phyloP scores from a whole-genome alignment of 768 basidiomycete genomes.

The Leccinum sublutescens region DNA sequence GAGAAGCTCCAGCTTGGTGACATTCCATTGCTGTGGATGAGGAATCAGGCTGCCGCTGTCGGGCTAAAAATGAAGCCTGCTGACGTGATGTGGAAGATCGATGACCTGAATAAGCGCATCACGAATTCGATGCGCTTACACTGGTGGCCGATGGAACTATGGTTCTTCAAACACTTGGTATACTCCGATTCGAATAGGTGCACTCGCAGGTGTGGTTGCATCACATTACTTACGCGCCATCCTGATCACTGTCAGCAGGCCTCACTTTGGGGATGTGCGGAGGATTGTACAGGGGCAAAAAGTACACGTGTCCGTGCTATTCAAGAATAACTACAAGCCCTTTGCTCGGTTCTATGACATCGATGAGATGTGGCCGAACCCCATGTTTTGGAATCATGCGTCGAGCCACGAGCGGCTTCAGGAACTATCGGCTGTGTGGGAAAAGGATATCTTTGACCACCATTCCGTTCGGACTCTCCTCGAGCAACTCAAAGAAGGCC shows the following conservation, averaged over 20 bases:
- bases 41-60: conserved; percentile 25
- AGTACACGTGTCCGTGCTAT: conserved; percentile 30
- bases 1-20: conserved; percentile 26
- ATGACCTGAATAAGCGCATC: conserved; percentile 26
- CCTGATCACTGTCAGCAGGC: conserved; percentile 17
- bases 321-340: conserved; percentile 30
- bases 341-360: conserved; percentile 21
- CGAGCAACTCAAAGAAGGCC: conserved; percentile 13
- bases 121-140: conserved; percentile 11
- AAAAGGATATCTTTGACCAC: conserved; percentile 30
- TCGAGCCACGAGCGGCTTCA: conserved; percentile 20
- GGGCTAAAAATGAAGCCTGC: conserved; percentile 22
- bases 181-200: conserved; percentile 26
- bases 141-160: conserved; percentile 28
- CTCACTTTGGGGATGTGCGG: conserved; percentile 25
- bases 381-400: conserved; percentile 30
- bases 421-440: conserved; percentile 21
- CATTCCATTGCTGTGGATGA: conserved; percentile 32
- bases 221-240: not conserved
- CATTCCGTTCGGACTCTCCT: conserved; percentile 16
- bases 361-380: conserved; percentile 22
- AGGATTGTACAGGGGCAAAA: conserved; percentile 28
- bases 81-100: conserved; percentile 29
- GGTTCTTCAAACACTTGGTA: conserved; percentile 22
- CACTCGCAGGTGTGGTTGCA: conserved; percentile 17